Conservation (phyloP, 805 yeast species). For the Zygosaccharomyces bisporus region DNA sequence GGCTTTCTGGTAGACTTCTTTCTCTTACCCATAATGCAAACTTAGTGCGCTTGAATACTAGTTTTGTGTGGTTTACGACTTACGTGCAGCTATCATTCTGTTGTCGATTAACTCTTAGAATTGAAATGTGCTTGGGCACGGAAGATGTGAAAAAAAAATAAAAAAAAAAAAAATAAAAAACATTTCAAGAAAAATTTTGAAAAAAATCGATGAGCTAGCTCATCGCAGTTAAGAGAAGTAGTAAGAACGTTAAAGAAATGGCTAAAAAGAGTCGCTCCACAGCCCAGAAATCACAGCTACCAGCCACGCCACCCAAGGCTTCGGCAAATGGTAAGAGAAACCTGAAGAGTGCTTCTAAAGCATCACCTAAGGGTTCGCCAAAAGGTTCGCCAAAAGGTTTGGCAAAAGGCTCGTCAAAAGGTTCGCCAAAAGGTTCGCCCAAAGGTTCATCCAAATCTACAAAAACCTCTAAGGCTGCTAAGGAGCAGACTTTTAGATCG, state of each 20-base stretch:
- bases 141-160: neutral
- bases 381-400: slow-evolving; percentile 14
- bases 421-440: slow-evolving; percentile 19
- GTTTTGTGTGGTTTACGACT: neutral
- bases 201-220: slow-evolving; percentile 8
- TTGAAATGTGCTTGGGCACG: slow-evolving; percentile 4
- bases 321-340: slow-evolving; percentile 20
- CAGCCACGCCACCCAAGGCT: slow-evolving; percentile 18
- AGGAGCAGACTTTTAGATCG: slow-evolving; percentile 18
- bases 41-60: too few species aligned
- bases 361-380: slow-evolving; percentile 14
- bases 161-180: neutral
- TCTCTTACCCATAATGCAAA: slow-evolving; percentile 59
- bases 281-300: slow-evolving; percentile 12
- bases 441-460: slow-evolving; percentile 18
- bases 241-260: slow-evolving; percentile 10
- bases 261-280: slow-evolving; percentile 22
- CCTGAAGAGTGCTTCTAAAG: too few species aligned
- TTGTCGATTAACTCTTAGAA: too few species aligned
- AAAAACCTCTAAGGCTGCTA: slow-evolving; percentile 11
- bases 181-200: slow-evolving; percentile 11
- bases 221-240: slow-evolving; percentile 1
- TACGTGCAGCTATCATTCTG: too few species aligned
- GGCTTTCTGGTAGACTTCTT: slow-evolving; percentile 84
- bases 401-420: slow-evolving; percentile 18